phyloP scores from a whole-genome alignment of 2,329 filamentous ascomycete genomes.

The Eutypa lata region DNA sequence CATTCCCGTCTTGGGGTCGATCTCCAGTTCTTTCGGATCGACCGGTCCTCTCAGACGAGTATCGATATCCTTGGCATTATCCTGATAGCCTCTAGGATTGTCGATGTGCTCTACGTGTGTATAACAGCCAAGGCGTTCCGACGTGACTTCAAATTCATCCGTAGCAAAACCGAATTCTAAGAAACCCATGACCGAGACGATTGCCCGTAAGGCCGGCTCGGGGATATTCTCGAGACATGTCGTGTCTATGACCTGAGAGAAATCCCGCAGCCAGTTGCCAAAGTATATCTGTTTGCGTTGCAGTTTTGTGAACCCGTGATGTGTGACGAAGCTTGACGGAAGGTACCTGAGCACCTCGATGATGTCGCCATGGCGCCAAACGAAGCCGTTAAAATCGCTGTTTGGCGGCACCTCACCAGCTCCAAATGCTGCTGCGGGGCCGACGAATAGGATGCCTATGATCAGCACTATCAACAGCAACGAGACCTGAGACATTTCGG shows the following conservation, averaged over 20 bases:
- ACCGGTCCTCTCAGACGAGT: constrained; percentile 26
- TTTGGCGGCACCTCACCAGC: constrained; percentile 34
- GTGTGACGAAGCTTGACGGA: constrained; percentile 34
- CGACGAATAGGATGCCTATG: constrained; percentile 20
- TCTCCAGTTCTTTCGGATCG: constrained; percentile 25
- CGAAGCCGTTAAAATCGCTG: constrained; percentile 38
- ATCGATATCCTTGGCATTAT: constrained; percentile 26
- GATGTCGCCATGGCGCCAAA: constrained; percentile 40
- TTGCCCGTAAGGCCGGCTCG: constrained; percentile 49
- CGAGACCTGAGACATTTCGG: too few relatives aligned
- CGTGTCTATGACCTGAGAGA: constrained; percentile 52
- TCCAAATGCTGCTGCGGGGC: constrained; percentile 33
- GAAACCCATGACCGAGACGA: constrained; percentile 53
- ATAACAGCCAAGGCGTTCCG: constrained; percentile 46
- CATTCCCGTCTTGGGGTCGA: constrained; percentile 29
- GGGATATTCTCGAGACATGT: constrained; percentile 51
- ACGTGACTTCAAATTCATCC: constrained; percentile 53
- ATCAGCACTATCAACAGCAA: too few relatives aligned
- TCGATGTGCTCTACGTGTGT: constrained; percentile 53
- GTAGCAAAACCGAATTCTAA: constrained; percentile 56
- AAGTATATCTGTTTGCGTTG: constrained; percentile 39
- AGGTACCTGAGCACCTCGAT: constrained; percentile 34
- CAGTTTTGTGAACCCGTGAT: constrained; percentile 35
- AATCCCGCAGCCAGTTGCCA: constrained; percentile 46
- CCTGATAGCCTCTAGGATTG: constrained; percentile 36